Evolutionary conservation across 306 rosid species (phyloP).

Genomic region (Boehmeria nivea): DNA sequence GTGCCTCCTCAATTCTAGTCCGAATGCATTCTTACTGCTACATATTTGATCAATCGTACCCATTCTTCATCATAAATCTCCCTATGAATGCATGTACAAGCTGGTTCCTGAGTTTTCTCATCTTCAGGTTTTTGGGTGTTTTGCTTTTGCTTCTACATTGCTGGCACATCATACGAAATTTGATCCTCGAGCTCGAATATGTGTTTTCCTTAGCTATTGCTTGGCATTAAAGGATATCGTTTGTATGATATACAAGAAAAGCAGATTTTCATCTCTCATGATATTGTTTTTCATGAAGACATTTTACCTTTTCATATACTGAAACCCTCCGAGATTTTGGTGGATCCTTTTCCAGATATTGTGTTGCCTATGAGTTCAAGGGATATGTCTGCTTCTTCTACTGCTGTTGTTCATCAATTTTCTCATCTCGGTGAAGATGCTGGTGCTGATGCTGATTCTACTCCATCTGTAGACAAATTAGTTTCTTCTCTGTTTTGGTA

Average conservation of each 20-base stretch:
- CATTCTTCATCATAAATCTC: background rate
- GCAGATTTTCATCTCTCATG: background rate
- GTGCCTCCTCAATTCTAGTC: background rate
- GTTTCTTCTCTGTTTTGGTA: too few relatives aligned
- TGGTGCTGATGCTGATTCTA: too few relatives aligned
- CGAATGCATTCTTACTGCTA: background rate
- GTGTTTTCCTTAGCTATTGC: background rate
- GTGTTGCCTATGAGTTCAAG: background rate
- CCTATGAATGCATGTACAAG: background rate
- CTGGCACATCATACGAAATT: background rate
- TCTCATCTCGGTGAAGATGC: too few relatives aligned
- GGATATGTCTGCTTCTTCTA: too few relatives aligned
- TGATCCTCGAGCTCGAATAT: background rate
- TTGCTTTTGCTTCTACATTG: background rate
- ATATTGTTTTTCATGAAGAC: slow-evolving; percentile 2
- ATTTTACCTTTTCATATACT: background rate
- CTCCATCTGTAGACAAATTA: too few relatives aligned
- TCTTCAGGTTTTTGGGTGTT: background rate
- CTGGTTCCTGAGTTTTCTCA: background rate
- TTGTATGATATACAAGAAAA: background rate
- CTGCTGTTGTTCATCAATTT: too few relatives aligned
- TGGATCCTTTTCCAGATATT: background rate
- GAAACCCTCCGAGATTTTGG: background rate
- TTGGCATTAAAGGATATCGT: background rate
- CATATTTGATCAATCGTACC: background rate